A percentile compares a stretch with the other conserved stretches of the same genome.
Evolutionary conservation across 345 rosid genomes (phyloP).

Genomic region (Alliaria petiolata): DNA sequence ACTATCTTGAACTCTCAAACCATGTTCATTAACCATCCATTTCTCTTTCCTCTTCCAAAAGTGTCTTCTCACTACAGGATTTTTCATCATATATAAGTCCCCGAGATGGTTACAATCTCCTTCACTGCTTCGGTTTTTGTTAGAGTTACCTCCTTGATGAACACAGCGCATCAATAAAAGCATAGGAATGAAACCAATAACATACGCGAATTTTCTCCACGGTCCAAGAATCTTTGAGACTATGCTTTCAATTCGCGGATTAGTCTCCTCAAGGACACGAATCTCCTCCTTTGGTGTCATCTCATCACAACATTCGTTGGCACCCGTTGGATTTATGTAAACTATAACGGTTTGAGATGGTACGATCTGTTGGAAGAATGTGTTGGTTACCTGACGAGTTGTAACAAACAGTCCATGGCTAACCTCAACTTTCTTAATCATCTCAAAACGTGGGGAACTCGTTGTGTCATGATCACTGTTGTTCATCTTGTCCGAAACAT

Average conservation of each 20-base stretch:
- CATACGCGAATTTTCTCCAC: slow-evolving; percentile 34
- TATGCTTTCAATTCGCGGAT: background rate
- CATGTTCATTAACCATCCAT: slow-evolving; percentile 23
- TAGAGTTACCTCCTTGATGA: slow-evolving; percentile 27
- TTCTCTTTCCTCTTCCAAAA: slow-evolving; percentile 24
- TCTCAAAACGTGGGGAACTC: slow-evolving; percentile 60
- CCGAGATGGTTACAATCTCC: background rate
- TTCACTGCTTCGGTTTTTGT: slow-evolving; percentile 10
- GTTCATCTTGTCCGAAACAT: slow-evolving; percentile 31
- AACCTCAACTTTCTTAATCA: slow-evolving; percentile 66
- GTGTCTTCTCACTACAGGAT: slow-evolving; percentile 10
- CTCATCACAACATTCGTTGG: background rate
- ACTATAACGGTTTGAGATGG: slow-evolving; percentile 80
- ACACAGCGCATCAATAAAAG: slow-evolving; percentile 40
- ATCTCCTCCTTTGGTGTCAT: background rate
- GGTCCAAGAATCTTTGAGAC: slow-evolving; percentile 12
- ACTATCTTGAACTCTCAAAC: slow-evolving; percentile 27
- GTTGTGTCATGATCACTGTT: slow-evolving; percentile 29
- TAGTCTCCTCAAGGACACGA: slow-evolving; percentile 7
- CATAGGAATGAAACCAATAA: slow-evolving; percentile 33
- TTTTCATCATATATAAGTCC: slow-evolving; percentile 5
- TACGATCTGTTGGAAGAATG: slow-evolving; percentile 74
- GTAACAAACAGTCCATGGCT: slow-evolving; percentile 74
- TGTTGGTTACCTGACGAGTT: slow-evolving; percentile 72
- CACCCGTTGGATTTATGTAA: slow-evolving; percentile 45